A percentile compares a stretch with the other conserved stretches of the same genome.
Conservation (phyloP, 179 eudicot genomes). For the Dionaea muscipula region DNA sequence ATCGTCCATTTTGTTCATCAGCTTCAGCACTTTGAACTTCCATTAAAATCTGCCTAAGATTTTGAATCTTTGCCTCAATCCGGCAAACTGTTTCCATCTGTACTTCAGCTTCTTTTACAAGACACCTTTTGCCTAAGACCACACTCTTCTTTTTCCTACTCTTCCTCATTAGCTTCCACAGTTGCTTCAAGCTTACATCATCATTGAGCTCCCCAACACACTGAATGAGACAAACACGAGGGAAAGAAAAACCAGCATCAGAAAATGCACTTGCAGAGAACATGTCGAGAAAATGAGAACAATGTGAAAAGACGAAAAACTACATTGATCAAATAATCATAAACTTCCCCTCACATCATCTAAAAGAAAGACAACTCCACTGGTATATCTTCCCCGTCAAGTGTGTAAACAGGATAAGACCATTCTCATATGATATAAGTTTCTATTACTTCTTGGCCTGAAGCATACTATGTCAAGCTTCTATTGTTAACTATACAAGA, state of each 20-base stretch:
- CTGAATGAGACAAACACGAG: background rate
- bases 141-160: constrained; percentile 15
- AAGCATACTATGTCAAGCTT: too few species aligned
- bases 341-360: too few species aligned
- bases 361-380: too few species aligned
- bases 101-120: constrained; percentile 31
- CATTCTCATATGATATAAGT: too few species aligned
- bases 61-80: constrained; percentile 44
- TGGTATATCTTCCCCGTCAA: too few species aligned
- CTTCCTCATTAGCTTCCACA: constrained; percentile 23
- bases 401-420: too few species aligned
- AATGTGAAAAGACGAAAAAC: too few species aligned
- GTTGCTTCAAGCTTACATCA: constrained; percentile 48
- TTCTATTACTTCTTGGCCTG: too few species aligned
- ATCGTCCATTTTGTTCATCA: constrained; percentile 12
- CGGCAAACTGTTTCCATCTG: constrained; percentile 54
- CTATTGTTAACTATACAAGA: too few species aligned
- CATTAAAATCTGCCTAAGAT: constrained; percentile 31
- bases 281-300: too few species aligned
- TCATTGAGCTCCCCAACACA: constrained; percentile 28
- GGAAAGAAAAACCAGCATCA: background rate
- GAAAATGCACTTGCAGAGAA: too few species aligned
- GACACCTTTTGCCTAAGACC: constrained; percentile 9
- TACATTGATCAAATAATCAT: too few species aligned
- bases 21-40: constrained; percentile 18